These are phyloP conservation scores for Torulaspora microellipsoides DNA, from an alignment of 805 yeast species.

Conservation along the genomic window DNA sequence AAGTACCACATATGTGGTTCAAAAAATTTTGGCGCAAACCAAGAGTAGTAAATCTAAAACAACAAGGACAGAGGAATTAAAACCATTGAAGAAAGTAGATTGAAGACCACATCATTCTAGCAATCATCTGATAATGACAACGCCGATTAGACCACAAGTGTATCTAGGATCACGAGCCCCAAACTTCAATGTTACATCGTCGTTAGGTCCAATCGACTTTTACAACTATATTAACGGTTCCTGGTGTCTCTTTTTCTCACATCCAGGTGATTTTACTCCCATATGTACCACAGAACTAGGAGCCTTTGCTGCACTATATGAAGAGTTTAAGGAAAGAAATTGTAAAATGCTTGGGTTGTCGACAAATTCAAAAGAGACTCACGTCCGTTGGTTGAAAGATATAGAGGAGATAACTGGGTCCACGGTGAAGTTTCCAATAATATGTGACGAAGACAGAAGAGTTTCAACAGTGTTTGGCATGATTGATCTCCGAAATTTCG, in stretches of 20 bases:
- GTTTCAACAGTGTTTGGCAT: slow-evolving; percentile 61
- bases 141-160: slow-evolving; percentile 14
- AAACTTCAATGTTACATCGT: slow-evolving; percentile 58
- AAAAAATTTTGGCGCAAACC: too few relatives aligned
- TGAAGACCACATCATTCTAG: too few relatives aligned
- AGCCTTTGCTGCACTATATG: slow-evolving; percentile 66
- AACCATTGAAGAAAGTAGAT: too few relatives aligned
- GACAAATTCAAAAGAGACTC: slow-evolving; percentile 58
- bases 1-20: too few relatives aligned
- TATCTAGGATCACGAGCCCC: slow-evolving; percentile 61
- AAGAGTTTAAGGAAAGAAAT: slow-evolving; percentile 60
- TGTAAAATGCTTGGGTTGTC: slow-evolving; percentile 66
- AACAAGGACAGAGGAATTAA: too few relatives aligned
- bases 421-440: slow-evolving; percentile 56
- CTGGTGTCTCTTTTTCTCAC: slow-evolving; percentile 68
- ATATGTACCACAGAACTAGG: slow-evolving; percentile 78
- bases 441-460: slow-evolving; percentile 60
- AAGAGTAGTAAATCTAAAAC: too few relatives aligned
- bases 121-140: slow-evolving; percentile 1
- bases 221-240: slow-evolving; percentile 56
- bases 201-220: slow-evolving; percentile 58
- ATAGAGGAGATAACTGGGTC: slow-evolving; percentile 64
- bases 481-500: slow-evolving; percentile 66
- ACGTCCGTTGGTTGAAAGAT: slow-evolving; percentile 65
- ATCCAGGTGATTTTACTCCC: slow-evolving; percentile 77